Evolutionary conservation across 768 basidiomycete species (phyloP).

Genomic region (Suillus bovinus): DNA sequence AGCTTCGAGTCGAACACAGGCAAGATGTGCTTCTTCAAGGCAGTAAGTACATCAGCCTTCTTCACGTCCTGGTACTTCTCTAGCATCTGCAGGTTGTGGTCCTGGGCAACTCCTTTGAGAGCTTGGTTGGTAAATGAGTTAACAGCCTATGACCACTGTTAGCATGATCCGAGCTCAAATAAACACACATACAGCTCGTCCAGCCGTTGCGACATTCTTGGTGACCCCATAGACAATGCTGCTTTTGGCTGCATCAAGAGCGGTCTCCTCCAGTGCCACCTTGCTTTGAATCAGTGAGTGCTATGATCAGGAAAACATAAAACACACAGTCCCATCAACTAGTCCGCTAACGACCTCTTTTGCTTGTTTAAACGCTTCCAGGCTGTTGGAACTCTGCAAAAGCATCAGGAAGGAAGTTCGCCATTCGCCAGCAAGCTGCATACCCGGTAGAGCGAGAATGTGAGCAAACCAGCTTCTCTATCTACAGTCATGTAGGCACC

Average conservation of each 20-base stretch:
- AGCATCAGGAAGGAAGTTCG: conserved; percentile 10
- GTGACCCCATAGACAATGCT: conserved; percentile 86
- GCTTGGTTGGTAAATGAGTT: conserved; percentile 90
- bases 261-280: conserved; percentile 79
- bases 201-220: conserved; percentile 78
- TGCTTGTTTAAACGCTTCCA: conserved; percentile 81
- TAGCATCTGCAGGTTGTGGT: conserved; percentile 74
- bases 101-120: conserved; percentile 78
- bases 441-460: conserved; percentile 79
- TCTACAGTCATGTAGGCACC: conserved; percentile 80
- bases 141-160: conserved; percentile 52
- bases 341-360: conserved; percentile 75
- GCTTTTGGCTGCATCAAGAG: conserved; percentile 89
- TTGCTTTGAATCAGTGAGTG: conserved; percentile 30
- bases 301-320: neutral
- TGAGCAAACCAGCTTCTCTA: conserved; percentile 74
- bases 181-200: conserved; percentile 69
- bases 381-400: conserved; percentile 72
- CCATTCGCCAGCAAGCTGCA: conserved; percentile 22
- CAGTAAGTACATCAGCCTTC: conserved; percentile 70
- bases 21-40: conserved; percentile 73
- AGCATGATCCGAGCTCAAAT: conserved; percentile 8
- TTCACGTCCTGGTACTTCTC: conserved; percentile 79
- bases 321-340: conserved; percentile 75
- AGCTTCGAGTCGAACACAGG: conserved; percentile 80